These are phyloP conservation scores for Punica granatum DNA, from an alignment of 345 rosid genomes.

Conservation along the genomic window DNA sequence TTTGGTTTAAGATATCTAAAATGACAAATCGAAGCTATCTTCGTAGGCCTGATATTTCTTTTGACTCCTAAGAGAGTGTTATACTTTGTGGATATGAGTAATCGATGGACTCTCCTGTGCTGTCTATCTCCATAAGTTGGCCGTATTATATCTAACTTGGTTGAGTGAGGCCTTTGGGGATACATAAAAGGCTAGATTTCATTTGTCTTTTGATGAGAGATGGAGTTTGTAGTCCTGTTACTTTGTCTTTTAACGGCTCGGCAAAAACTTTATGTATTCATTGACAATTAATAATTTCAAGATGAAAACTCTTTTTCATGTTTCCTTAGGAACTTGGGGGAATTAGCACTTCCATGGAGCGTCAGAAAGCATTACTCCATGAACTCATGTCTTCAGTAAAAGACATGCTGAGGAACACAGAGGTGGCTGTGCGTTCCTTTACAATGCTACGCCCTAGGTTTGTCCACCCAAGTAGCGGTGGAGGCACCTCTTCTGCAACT, in stretches of 20 bases:
- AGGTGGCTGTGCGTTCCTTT: slow-evolving; percentile 83
- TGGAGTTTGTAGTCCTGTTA: background rate
- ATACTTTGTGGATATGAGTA: background rate
- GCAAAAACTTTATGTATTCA: background rate
- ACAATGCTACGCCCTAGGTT: slow-evolving; percentile 77
- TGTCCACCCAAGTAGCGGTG: slow-evolving; percentile 40
- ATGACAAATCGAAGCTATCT: background rate
- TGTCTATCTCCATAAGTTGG: background rate
- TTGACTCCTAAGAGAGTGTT: background rate
- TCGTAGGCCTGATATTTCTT: background rate
- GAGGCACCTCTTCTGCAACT: slow-evolving; percentile 38
- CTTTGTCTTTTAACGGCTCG: background rate
- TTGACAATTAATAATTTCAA: background rate
- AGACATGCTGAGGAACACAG: slow-evolving; percentile 77
- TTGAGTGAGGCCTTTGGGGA: background rate
- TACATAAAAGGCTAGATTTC: background rate
- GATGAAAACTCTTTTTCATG: background rate
- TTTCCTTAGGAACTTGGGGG: slow-evolving; percentile 85
- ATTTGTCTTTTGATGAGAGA: background rate
- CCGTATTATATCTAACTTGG: background rate
- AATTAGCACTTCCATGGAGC: slow-evolving; percentile 62
- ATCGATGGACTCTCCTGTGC: background rate
- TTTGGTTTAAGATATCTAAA: too few species aligned
- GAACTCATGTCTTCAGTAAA: slow-evolving; percentile 75
- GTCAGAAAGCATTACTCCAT: slow-evolving; percentile 70